These are phyloP conservation scores for Aspergillus sp. DNA, from an alignment of 2,329 filamentous ascomycete genomes.

Conservation along the genomic window DNA sequence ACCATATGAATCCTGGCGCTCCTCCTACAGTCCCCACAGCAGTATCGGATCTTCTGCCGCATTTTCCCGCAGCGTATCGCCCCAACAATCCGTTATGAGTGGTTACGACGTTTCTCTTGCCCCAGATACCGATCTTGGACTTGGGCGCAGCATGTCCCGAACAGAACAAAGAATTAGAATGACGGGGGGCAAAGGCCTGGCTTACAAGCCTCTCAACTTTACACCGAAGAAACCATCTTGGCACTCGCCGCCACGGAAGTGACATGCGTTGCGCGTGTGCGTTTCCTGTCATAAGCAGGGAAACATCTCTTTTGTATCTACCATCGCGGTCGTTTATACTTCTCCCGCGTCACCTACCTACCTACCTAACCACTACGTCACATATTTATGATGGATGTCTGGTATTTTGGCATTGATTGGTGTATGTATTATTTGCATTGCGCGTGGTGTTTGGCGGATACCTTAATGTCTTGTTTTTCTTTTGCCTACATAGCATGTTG, in stretches of 20 bases:
- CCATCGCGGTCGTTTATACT: not conserved
- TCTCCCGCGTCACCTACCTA: too few species aligned
- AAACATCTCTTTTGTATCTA: not conserved
- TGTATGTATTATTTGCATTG: slow-evolving; percentile 13
- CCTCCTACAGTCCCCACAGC: slow-evolving; percentile 28
- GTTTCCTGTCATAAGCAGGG: not conserved
- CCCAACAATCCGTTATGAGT: slow-evolving; percentile 32
- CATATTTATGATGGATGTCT: slow-evolving; percentile 1
- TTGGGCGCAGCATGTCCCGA: slow-evolving; percentile 42
- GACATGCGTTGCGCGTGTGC: not conserved
- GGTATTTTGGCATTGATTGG: slow-evolving; percentile 3
- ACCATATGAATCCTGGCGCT: slow-evolving; percentile 24
- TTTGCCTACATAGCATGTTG: not conserved
- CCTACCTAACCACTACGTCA: not conserved
- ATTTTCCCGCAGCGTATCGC: slow-evolving; percentile 28
- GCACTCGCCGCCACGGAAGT: slow-evolving; percentile 14
- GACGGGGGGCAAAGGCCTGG: slow-evolving; percentile 45
- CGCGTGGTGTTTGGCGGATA: slow-evolving; percentile 5
- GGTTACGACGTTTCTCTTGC: slow-evolving; percentile 44
- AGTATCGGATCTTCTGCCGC: slow-evolving; percentile 26
- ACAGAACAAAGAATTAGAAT: slow-evolving; percentile 44
- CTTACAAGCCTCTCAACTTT: slow-evolving; percentile 40
- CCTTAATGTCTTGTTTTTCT: not conserved
- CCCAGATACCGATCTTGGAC: slow-evolving; percentile 37
- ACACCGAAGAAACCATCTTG: slow-evolving; percentile 19